Evolutionary conservation across 1,139 yeast genomes (phyloP).

Genomic region (Waltiozyma sp.): DNA sequence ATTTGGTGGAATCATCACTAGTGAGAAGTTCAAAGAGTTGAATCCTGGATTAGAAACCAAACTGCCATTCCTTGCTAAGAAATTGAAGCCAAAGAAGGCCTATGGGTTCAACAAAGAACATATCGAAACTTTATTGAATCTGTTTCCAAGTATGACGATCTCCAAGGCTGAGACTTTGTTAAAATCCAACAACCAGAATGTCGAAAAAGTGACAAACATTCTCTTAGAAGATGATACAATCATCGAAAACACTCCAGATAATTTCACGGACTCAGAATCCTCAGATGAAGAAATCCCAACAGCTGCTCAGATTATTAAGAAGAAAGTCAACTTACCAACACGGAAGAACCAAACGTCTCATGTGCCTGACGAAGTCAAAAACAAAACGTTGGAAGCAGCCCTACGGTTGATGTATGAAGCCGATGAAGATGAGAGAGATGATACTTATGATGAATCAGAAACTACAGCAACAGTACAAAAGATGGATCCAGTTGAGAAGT

Average conservation of each 20-base stretch:
- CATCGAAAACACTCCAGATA: conserved; percentile 21
- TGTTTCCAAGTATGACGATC: conserved; percentile 46
- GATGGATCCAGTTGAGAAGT: conserved; percentile 31
- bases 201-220: conserved; percentile 47
- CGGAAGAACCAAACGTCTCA: conserved; percentile 18
- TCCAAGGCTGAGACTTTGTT: conserved; percentile 38
- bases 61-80: conserved; percentile 22
- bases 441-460: conserved; percentile 73
- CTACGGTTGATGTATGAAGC: conserved; percentile 52
- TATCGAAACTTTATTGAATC: conserved; percentile 34
- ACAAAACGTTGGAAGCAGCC: conserved; percentile 53
- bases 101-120: conserved; percentile 23
- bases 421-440: conserved; percentile 74
- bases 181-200: conserved; percentile 34
- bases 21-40: conserved; percentile 31
- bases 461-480: conserved; percentile 18
- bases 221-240: conserved; percentile 49
- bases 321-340: conserved; percentile 7
- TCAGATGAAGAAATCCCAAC: conserved; percentile 3
- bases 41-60: conserved; percentile 40
- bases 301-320: conserved; percentile 7
- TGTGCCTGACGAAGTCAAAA: conserved; percentile 35
- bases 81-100: conserved; percentile 2
- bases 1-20: conserved; percentile 39
- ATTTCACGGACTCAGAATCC: not conserved